Conservation (phyloP, 768 basidiomycete genomes). For the Cystofilobasidium capitatum region DNA sequence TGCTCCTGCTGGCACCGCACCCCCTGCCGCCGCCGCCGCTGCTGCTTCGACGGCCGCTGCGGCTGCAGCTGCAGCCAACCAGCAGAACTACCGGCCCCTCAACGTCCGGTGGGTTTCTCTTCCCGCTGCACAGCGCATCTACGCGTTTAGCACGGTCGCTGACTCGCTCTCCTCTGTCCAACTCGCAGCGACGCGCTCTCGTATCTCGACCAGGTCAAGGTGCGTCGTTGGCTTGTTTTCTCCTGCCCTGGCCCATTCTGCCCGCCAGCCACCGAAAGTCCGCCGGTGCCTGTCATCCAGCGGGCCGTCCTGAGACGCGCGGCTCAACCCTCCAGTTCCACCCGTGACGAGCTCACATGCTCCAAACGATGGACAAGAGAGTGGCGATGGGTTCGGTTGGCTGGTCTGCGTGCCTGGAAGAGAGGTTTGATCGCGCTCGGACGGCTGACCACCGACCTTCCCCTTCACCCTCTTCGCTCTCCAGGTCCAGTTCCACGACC, state of each 20-base stretch:
- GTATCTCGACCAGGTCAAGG: constrained; percentile 88
- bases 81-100: constrained; percentile 17
- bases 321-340: too few species aligned
- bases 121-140: neutral
- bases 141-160: neutral
- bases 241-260: neutral
- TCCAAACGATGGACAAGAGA: too few species aligned
- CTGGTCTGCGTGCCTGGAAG: neutral
- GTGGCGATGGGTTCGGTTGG: too few species aligned
- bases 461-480: neutral
- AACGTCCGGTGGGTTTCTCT: constrained; percentile 22
- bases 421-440: neutral
- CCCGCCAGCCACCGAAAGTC: too few species aligned
- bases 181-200: constrained; percentile 69
- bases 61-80: neutral
- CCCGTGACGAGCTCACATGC: too few species aligned
- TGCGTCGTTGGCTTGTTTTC: constrained; percentile 21
- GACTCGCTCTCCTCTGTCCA: neutral
- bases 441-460: neutral
- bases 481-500: constrained; percentile 66
- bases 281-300: too few species aligned
- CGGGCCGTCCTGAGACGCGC: too few species aligned
- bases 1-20: neutral
- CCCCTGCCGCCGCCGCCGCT: neutral
- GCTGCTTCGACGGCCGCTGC: neutral